Evolutionary conservation across 2,329 filamentous ascomycete species (phyloP), one percentile per base, ranked within the genome.

Genomic region (Pseudogymnoascus sp.): DNA sequence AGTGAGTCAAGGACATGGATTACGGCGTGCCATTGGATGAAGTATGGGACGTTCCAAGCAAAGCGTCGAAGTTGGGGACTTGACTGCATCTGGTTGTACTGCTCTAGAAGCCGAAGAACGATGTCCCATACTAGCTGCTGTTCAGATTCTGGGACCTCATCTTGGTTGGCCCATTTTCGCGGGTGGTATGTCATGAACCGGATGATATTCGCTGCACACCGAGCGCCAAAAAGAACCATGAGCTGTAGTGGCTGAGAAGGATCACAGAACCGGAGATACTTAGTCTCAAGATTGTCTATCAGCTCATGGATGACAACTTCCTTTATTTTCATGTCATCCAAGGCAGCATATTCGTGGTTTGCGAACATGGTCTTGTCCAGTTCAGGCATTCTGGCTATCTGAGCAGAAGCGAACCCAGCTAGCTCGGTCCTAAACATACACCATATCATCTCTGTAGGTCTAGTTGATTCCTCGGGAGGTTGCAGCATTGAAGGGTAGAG

Each of bases 401-500:
- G 37, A 16, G 26, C 31, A 37, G 40, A 40, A 61, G 60, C 62
- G 10, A 65, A 66, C 11, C 19, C 62, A 11, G 50, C 35, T 14
- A 66, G n/a, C 64, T 64, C 59, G 4, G 42, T 26, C 59, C 64
- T 60, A 29, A 64, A 61, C 37, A 59, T 21, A 42, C 63, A 61
- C 44, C 61, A 66, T 35, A 64, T 61, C 82, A 86, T 85, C 69
- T 86, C 83, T 0, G 82, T 86, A 2, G 81, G 77, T 0, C 81
- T 81, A 4, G 70, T 69, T 63, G 82, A 80, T 1, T 81, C 73
- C 2, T 74, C 73, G 0, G 82, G 82, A 0, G 78, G 70, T 47
- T 82, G 81, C 68, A 81, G 83, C 64, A 82, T 81, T 61, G 84
- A 76, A 1, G 81, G 70, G 66, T 84, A 80, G 4, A 86, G 73